Conservation (phyloP, 768 basidiomycete species). For the Mycena vulgaris region DNA sequence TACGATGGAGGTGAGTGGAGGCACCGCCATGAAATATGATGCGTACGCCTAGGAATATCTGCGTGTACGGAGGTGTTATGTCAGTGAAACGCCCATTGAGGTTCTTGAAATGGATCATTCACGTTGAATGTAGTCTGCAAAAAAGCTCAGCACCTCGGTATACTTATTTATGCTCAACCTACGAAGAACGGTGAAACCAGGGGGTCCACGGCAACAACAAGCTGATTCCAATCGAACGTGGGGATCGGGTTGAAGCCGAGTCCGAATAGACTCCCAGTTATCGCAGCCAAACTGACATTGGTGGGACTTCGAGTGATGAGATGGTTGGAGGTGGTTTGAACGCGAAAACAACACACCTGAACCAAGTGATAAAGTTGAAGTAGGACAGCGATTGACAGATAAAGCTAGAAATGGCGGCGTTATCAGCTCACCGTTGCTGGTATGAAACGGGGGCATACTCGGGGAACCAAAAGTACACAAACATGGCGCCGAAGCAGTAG, state of each 20-base stretch:
- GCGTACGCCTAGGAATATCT: slow-evolving; percentile 32
- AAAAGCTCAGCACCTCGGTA: background rate
- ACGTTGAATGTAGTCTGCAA: slow-evolving; percentile 30
- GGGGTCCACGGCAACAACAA: slow-evolving; percentile 45
- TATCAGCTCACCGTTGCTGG: background rate
- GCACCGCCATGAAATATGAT: background rate
- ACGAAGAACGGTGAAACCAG: slow-evolving; percentile 50
- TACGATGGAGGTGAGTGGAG: background rate
- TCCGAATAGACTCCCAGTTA: slow-evolving; percentile 49
- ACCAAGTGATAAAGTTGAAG: slow-evolving; percentile 61
- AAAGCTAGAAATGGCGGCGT: slow-evolving; percentile 47
- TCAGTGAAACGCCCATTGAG: background rate
- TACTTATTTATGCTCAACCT: slow-evolving; percentile 35
- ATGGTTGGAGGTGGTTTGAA: background rate
- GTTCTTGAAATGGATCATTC: background rate
- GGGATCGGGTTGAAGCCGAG: slow-evolving; percentile 47
- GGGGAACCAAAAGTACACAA: slow-evolving; percentile 45
- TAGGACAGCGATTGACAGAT: slow-evolving; percentile 45
- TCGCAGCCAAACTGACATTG: slow-evolving; percentile 50
- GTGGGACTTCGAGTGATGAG: slow-evolving; percentile 1
- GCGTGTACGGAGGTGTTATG: background rate
- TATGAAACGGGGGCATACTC: slow-evolving; percentile 22
- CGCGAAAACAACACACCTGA: slow-evolving; percentile 26
- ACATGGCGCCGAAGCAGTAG: slow-evolving; percentile 53
- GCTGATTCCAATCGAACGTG: slow-evolving; percentile 55